A percentile compares a stretch with the other conserved stretches of the same genome.
phyloP scores from a whole-genome alignment of 2,329 filamentous ascomycete species.

The Helotiales sp. region DNA sequence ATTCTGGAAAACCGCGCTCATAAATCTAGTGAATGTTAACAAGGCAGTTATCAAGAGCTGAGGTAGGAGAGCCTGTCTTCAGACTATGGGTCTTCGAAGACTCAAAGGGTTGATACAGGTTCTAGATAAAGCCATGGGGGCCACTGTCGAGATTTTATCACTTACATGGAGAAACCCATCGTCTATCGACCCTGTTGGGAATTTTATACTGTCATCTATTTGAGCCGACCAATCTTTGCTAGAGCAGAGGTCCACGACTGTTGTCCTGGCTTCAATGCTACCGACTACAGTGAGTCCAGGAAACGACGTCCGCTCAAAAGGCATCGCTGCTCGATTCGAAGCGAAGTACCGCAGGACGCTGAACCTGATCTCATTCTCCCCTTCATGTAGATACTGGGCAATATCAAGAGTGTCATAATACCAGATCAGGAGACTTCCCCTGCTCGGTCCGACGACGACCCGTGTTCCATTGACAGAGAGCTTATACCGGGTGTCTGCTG shows the following conservation, averaged over 20 bases:
- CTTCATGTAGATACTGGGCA: constrained; percentile 26
- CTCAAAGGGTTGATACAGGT: no score
- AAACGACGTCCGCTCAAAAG: constrained; percentile 33
- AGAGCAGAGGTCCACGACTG: constrained; percentile 13
- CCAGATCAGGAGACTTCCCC: constrained; percentile 38
- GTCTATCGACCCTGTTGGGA: constrained; percentile 35
- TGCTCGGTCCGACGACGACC: constrained; percentile 39
- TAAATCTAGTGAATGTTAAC: constrained; percentile 22
- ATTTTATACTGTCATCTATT: constrained; percentile 28
- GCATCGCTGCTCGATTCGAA: constrained; percentile 31
- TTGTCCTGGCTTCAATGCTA: constrained; percentile 9
- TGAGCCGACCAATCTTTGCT: constrained; percentile 28
- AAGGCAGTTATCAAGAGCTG: neutral
- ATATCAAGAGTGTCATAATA: constrained; percentile 38
- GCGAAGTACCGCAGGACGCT: constrained; percentile 35
- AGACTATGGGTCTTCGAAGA: no score
- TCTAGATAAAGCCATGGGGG: no score
- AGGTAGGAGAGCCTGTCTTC: no score
- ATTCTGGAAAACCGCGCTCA: constrained; percentile 20
- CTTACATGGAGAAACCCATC: constrained; percentile 44
- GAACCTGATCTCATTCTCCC: constrained; percentile 33
- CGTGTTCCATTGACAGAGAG: constrained; percentile 40
- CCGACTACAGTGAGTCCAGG: constrained; percentile 34
- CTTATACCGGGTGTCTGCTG: constrained; percentile 46
- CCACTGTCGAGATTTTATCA: no score